These are phyloP conservation scores for Ustulina deusta DNA, from an alignment of 2,329 filamentous ascomycete genomes.

Conservation along the genomic window DNA sequence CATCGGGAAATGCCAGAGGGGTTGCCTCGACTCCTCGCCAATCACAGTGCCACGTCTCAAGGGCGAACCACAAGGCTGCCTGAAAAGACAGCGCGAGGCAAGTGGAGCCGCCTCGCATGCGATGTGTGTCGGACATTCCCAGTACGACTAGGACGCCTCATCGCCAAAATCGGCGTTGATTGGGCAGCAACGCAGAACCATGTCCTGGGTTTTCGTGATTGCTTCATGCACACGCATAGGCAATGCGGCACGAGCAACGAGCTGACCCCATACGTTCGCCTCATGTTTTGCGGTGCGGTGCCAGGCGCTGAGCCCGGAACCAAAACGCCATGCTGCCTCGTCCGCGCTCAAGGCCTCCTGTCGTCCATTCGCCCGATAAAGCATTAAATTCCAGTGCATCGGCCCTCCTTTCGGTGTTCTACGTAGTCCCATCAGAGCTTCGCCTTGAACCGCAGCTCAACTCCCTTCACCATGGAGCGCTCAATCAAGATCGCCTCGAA, in stretches of 20 bases:
- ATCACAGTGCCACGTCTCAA: constrained; percentile 7
- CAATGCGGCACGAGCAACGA: background rate
- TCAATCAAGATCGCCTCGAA: constrained; percentile 35
- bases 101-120: constrained; percentile 9
- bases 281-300: constrained; percentile 11
- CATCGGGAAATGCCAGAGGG: constrained; percentile 34
- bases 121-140: constrained; percentile 28
- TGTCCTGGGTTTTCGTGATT: background rate
- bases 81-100: constrained; percentile 33
- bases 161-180: constrained; percentile 4
- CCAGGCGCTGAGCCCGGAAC: constrained; percentile 18
- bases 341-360: background rate
- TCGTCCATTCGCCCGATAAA: background rate
- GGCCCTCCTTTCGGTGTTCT: background rate
- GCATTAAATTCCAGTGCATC: background rate
- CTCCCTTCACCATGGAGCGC: constrained; percentile 16
- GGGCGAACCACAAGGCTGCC: constrained; percentile 38
- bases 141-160: constrained; percentile 11
- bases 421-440: background rate
- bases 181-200: constrained; percentile 35
- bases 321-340: background rate
- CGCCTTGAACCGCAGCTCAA: background rate
- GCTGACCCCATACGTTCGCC: constrained; percentile 3
- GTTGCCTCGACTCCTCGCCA: constrained; percentile 20
- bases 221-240: background rate